phyloP scores from a whole-genome alignment of 2,329 filamentous ascomycete genomes.

The Dactylellina parvicollis region DNA sequence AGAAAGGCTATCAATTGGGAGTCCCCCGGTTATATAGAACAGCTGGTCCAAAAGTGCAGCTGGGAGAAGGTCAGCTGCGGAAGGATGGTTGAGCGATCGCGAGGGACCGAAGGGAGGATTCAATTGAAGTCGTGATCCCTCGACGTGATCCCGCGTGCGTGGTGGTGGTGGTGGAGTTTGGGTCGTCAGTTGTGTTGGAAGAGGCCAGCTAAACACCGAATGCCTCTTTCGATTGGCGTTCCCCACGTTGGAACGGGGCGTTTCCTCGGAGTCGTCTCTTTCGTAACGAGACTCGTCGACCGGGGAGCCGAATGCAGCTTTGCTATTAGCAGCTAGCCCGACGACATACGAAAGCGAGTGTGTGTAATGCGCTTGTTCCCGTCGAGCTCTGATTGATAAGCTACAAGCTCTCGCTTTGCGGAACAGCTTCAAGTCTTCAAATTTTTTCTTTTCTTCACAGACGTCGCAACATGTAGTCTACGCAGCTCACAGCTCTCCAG shows the following conservation, averaged over 20 bases:
- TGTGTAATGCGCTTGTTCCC: background rate
- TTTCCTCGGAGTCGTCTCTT: background rate
- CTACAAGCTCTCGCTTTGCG: background rate
- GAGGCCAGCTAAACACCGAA: conserved; percentile 27
- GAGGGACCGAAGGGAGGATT: background rate
- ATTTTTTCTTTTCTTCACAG: background rate
- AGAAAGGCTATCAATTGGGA: conserved; percentile 34
- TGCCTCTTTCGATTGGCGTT: no score
- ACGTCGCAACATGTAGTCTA: conserved; percentile 44
- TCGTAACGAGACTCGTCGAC: conserved; percentile 29
- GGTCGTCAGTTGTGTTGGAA: conserved; percentile 21
- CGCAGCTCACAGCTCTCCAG: background rate
- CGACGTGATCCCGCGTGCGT: background rate
- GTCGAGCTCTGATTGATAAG: conserved; percentile 49
- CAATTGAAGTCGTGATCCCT: conserved; percentile 20
- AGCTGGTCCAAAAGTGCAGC: conserved; percentile 37
- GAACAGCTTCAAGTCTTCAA: conserved; percentile 4
- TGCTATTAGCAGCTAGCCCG: background rate
- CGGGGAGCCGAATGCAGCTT: background rate
- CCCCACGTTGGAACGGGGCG: conserved; percentile 33
- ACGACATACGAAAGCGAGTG: background rate
- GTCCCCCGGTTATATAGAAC: conserved; percentile 3
- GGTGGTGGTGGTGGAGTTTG: background rate
- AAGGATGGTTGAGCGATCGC: background rate
- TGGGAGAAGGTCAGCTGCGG: background rate